phyloP scores from a whole-genome alignment of 31 red algal genomes.

The Endocladia muricata region DNA sequence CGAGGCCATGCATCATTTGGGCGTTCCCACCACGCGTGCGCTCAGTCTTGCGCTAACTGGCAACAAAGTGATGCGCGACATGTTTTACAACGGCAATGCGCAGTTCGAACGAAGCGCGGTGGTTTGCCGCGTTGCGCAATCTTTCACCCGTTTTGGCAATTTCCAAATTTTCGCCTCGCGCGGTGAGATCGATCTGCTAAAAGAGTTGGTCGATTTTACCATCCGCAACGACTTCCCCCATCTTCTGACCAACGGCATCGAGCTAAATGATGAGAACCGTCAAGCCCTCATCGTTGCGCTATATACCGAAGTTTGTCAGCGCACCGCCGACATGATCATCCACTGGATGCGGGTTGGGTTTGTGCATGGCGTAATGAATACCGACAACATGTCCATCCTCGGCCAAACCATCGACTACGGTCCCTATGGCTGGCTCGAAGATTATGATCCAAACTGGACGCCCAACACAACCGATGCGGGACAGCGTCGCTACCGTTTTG shows the following conservation, averaged over 20 bases:
- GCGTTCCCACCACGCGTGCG: constrained; percentile 96
- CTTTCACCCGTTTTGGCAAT: constrained; percentile 88
- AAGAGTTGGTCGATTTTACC: constrained; percentile 77
- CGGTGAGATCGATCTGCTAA: constrained; percentile 69
- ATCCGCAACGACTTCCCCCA: constrained; percentile 80
- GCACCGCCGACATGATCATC: constrained; percentile 87
- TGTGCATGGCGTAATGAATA: constrained; percentile 99
- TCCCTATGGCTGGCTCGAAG: constrained; percentile 96
- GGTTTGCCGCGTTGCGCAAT: constrained; percentile 79
- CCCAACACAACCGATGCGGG: constrained; percentile 98
- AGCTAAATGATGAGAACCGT: constrained; percentile 15
- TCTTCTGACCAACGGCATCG: neutral
- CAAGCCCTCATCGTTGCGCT: constrained; percentile 60
- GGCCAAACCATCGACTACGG: constrained; percentile 99
- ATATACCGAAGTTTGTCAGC: constrained; percentile 52
- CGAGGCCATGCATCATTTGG: constrained; percentile 88
- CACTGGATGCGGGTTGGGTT: constrained; percentile 96
- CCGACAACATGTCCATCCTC: constrained; percentile 95
- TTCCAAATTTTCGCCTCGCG: constrained; percentile 79
- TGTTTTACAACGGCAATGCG: constrained; percentile 94
- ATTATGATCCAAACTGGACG: constrained; percentile 93
- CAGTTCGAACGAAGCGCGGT: constrained; percentile 91
- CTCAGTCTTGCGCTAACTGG: constrained; percentile 84
- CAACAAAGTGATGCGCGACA: constrained; percentile 85
- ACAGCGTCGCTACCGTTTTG: constrained; percentile 87